Base-by-base conservation (phyloP, 495 filamentous ascomycete species). In the Tetracladium setigerum region DNA sequence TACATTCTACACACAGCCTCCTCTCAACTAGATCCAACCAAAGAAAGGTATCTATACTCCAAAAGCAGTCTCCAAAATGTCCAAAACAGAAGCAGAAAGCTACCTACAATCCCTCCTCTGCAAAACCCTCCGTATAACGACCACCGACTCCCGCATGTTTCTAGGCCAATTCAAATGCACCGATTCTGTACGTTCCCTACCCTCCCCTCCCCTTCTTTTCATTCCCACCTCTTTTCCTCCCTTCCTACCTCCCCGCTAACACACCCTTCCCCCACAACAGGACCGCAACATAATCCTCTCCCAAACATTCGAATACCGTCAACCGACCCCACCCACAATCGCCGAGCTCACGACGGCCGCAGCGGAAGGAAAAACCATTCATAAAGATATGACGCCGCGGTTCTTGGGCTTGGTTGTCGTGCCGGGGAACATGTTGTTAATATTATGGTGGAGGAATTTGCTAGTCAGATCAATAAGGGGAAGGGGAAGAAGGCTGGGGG, bases 121-220 rank as follows among this genome's bases (percentile, higher is more conserved):
- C 65, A 79, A 78, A 57, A 81, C 72, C 40, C 66, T 98, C 33
- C 84, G 90, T 50, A 70, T 97, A 42, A 80, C 87, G 55, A 86
- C 84, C 19, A 86, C 82, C 4, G 92, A 97, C 62, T 74, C 70
- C 19, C 86, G 92, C 35, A 84, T 95, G 69, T 98, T 97, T 64
- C 72, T 87, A 32, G 92, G 92, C 30, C 70, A 77, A 47, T 86
- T 98, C 67, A 96, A 91, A 65, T 97, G 94, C 66, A 95, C 89
- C 16, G 92, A 98, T 69, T 81, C 85, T 41, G 92, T 95, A 55
- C 15, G 10, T 30, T 15, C 33, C 34, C 41, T 31, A 15, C 42
- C n/a, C 31, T 43, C 24, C 37, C 19, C 14, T 41, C 22, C 9
- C 32, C 9, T 34, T 18, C 27, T 30, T 38, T 14, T 9, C 37